Base-by-base conservation (phyloP, 495 filamentous ascomycete genomes). In the Podospora bellae-mahoneyi region DNA sequence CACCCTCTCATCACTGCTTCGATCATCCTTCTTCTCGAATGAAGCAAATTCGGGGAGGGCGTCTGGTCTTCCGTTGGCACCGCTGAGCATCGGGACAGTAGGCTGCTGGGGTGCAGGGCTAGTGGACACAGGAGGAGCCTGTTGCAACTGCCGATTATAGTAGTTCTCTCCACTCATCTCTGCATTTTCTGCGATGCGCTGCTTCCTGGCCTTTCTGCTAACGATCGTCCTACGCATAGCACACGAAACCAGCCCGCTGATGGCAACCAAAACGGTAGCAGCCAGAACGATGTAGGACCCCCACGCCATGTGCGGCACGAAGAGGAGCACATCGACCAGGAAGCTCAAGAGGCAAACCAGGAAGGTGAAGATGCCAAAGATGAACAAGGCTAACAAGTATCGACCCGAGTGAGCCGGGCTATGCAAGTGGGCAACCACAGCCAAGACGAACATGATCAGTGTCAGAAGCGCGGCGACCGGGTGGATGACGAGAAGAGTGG, bases 211-310 rank as follows among this genome's bases (percentile, higher is more conserved):
- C 81, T 97, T 97, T 63, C 94, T 87, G 74, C 91, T 90, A 64
- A 98, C 94, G 13, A 99, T 82, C 1, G 94, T 97, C 59, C 95
- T 89, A 68, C 95, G 90, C 93, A 98, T 98, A n/a, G 93, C 93
- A 75, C 95, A 99, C 10, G 92, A 94, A 63, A 97, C 88, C 61
- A 99, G 86, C 30, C 90, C 90, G 77, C 90, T 92, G 5, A 91
- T 81, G 60, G 92, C 88, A 58, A 96, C 91, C 58, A 98, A 80
- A 66, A 98, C 91, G 19, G 93, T 95, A 23, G 95, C 92, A 19
- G 88, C 95, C 30, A 99, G 84, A 18, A 98, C 95, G 68, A 99
- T 87, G 86, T 94, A 99, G 68, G 94, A 94, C 70, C 92, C 95
- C 93, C 94, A 98, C 73, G 88, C 84, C 78, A 97, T 77, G 79